Conservation (phyloP, 2,329 filamentous ascomycete species). For the Xenoacremonium recifei region DNA sequence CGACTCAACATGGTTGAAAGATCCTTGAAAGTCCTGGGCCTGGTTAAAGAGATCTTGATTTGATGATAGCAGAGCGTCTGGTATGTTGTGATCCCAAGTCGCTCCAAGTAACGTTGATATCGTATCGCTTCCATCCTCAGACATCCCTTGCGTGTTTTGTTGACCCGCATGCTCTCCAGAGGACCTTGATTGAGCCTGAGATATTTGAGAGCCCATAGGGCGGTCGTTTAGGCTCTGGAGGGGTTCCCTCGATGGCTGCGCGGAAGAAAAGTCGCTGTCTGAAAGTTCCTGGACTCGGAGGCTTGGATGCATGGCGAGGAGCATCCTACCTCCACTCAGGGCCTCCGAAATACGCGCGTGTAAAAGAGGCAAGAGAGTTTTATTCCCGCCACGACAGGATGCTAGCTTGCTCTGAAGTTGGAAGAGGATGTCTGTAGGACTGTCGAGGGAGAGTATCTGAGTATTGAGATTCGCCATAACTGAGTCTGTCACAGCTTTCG, state of each 20-base stretch:
- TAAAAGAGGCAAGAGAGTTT: neutral
- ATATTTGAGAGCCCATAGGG: too few species aligned
- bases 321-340: neutral
- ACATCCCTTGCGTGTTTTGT: neutral
- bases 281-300: neutral
- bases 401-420: constrained; percentile 39
- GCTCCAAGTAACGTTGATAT: neutral
- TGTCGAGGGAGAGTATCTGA: constrained; percentile 17
- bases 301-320: neutral
- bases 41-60: neutral
- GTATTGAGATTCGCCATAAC: constrained; percentile 26
- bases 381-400: constrained; percentile 9
- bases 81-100: neutral
- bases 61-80: neutral
- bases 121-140: neutral
- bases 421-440: constrained; percentile 33
- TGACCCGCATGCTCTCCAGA: neutral
- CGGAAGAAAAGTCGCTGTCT: neutral
- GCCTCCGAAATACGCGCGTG: neutral
- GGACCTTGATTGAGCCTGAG: neutral
- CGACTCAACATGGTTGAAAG: neutral
- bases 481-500: constrained; percentile 42
- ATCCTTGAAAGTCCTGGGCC: neutral
- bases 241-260: neutral
- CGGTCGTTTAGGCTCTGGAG: too few species aligned